Evolutionary conservation across 163 green algal species (phyloP).

Genomic region (Chlorella variabilis): DNA sequence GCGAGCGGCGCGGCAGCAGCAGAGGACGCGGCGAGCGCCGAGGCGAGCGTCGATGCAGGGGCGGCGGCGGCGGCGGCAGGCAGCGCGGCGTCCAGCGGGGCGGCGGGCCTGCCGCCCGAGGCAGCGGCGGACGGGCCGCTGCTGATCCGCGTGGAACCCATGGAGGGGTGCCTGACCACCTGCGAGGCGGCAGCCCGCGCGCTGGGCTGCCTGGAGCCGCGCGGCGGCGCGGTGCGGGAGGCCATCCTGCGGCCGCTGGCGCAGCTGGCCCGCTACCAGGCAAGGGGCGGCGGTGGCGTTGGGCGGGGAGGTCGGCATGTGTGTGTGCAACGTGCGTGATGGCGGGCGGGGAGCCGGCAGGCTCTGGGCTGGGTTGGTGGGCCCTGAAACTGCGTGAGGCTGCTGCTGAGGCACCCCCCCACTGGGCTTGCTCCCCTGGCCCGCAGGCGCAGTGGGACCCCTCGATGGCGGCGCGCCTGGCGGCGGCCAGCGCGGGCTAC

Average conservation of each 20-base stretch:
- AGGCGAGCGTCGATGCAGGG: not conserved
- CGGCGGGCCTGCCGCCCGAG: not conserved
- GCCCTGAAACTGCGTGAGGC: no score
- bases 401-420: no score
- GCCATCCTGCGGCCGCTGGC: constrained; percentile 27
- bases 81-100: not conserved
- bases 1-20: not conserved
- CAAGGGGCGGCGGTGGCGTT: no score
- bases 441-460: constrained; percentile 13
- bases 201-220: constrained; percentile 1
- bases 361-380: no score
- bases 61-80: not conserved
- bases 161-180: constrained; percentile 28
- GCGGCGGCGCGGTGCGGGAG: not conserved
- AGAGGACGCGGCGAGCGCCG: not conserved
- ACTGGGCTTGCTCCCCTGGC: not conserved
- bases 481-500: not conserved
- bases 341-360: no score
- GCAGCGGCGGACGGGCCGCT: not conserved
- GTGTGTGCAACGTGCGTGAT: no score
- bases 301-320: not conserved
- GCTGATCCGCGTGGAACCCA: constrained; percentile 18
- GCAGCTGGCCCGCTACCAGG: constrained; percentile 6
- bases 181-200: constrained; percentile 22
- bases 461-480: not conserved